A percentile compares a stretch with the other conserved stretches of the same genome.
phyloP scores from a whole-genome alignment of 148 eudicot genomes.

The Gaultheria prostrata region DNA sequence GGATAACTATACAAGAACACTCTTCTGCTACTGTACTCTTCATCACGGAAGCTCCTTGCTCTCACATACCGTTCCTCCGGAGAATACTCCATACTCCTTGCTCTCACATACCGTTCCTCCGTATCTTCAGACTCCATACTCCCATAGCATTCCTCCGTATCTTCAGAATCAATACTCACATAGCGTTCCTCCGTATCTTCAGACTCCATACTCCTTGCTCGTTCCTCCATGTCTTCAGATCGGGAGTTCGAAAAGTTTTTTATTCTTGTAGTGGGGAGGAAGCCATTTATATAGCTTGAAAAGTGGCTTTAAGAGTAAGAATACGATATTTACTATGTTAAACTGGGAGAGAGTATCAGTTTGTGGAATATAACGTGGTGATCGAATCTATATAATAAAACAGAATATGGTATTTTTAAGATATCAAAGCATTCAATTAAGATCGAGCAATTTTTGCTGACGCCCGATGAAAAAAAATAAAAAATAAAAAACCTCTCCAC shows the following conservation, averaged over 20 bases:
- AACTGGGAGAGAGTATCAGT: neutral
- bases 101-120: no score
- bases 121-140: no score
- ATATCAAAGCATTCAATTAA: neutral
- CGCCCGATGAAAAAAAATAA: neutral
- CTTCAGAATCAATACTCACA: neutral
- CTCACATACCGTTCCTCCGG: neutral
- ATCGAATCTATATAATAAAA: neutral
- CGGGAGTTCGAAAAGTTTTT: neutral
- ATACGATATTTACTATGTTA: neutral
- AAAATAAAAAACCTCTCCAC: neutral
- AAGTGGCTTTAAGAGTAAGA: neutral
- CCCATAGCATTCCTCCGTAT: no score
- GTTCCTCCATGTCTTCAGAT: conserved; percentile 19
- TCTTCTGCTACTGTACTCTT: conserved; percentile 46
- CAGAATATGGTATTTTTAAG: neutral
- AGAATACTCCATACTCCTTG: no score
- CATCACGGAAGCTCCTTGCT: conserved; percentile 42
- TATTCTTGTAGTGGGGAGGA: neutral
- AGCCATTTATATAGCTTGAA: conserved; percentile 4
- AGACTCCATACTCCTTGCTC: neutral
- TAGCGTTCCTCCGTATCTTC: no score
- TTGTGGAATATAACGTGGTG: neutral
- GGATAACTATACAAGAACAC: conserved; percentile 51
- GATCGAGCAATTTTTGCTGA: neutral